phyloP scores from a whole-genome alignment of 768 basidiomycete species.

The Tylopilus balloui region DNA sequence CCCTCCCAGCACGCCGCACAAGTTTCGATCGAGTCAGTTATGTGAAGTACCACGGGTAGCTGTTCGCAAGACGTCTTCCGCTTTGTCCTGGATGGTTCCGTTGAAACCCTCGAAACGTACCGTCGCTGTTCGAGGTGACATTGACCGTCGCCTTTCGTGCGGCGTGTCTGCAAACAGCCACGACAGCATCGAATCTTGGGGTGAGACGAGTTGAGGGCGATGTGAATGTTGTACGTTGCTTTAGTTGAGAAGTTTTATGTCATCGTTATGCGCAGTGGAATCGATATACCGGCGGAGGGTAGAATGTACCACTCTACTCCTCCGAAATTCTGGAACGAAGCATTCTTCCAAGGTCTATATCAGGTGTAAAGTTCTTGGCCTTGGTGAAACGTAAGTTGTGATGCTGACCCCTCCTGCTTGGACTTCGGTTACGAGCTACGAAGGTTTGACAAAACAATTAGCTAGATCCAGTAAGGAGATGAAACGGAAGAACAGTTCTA shows the following conservation, averaged over 20 bases:
- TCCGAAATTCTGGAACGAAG: neutral
- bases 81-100: conserved; percentile 29
- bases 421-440: neutral
- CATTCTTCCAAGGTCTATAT: neutral
- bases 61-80: conserved; percentile 19
- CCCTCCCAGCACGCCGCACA: conserved; percentile 26
- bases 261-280: conserved; percentile 16
- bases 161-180: conserved; percentile 14
- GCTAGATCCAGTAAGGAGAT: neutral
- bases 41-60: conserved; percentile 3
- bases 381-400: neutral
- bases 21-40: conserved; percentile 18
- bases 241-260: neutral
- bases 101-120: conserved; percentile 10
- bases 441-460: neutral
- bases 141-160: conserved; percentile 6
- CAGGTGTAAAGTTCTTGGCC: neutral
- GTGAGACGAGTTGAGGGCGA: conserved; percentile 5
- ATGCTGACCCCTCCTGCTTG: neutral
- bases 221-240: neutral
- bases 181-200: conserved; percentile 40
- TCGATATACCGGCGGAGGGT: neutral
- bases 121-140: conserved; percentile 1
- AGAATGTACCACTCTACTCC: neutral
- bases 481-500: neutral